phyloP scores from a whole-genome alignment of 208 protist genomes.

The Balamuthia mandrillaris region DNA sequence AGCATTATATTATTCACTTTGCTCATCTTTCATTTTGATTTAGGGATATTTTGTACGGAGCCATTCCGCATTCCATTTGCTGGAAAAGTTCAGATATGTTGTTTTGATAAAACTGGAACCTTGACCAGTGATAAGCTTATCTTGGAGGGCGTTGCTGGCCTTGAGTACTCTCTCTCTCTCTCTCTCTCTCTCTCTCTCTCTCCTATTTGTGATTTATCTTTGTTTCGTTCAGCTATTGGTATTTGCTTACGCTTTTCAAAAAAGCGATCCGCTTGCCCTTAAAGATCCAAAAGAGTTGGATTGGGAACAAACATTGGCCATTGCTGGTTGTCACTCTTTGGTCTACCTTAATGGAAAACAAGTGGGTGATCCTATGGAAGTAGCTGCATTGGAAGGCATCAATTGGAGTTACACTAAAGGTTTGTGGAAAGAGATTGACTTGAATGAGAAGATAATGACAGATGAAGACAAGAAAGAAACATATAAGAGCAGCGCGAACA shows the following conservation, averaged over 20 bases:
- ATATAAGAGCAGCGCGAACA: background rate
- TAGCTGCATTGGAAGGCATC: conserved; percentile 32
- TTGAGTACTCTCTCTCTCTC: conserved; percentile 62
- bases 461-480: too few species aligned
- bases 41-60: conserved; percentile 89
- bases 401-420: conserved; percentile 15
- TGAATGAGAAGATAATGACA: too few species aligned
- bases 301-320: background rate
- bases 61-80: conserved; percentile 99
- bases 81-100: conserved; percentile 95
- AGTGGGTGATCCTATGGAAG: conserved; percentile 55
- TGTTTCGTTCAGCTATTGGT: background rate
- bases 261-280: background rate
- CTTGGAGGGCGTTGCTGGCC: conserved; percentile 64
- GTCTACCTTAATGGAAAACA: conserved; percentile 75
- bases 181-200: background rate
- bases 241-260: background rate
- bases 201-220: background rate
- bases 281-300: background rate
- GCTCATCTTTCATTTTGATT: conserved; percentile 50
- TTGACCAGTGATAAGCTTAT: conserved; percentile 79
- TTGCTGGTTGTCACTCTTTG: conserved; percentile 77
- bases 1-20: conserved; percentile 18
- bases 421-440: background rate
- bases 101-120: conserved; percentile 99